Percentiles rank a stretch among this genome's conserved stretches.
Conservation (phyloP, 345 rosid species). For the Euphorbia pulcherrima region DNA sequence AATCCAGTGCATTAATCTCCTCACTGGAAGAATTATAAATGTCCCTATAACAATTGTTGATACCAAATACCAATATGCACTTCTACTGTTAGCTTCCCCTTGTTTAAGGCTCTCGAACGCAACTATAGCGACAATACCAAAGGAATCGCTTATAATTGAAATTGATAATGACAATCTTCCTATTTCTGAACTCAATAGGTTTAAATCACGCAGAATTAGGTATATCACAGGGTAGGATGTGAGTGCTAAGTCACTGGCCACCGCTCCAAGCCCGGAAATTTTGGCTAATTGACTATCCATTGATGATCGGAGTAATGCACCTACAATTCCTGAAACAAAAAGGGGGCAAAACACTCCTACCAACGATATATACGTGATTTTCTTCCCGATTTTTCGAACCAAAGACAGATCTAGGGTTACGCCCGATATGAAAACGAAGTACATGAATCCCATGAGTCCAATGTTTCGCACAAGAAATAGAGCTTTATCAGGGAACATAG, state of each 20-base stretch:
- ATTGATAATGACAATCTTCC: slow-evolving; percentile 21
- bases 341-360: slow-evolving; percentile 16
- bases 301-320: neutral
- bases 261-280: slow-evolving; percentile 10
- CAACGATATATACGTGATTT: neutral
- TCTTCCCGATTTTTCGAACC: slow-evolving; percentile 13
- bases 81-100: slow-evolving; percentile 15
- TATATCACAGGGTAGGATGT: slow-evolving; percentile 21
- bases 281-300: slow-evolving; percentile 14
- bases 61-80: slow-evolving; percentile 32
- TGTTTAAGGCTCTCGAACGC: slow-evolving; percentile 28
- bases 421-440: slow-evolving; percentile 20
- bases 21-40: slow-evolving; percentile 32
- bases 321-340: neutral
- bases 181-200: slow-evolving; percentile 30
- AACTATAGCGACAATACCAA: slow-evolving; percentile 9
- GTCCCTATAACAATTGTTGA: slow-evolving; percentile 12
- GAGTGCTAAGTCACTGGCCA: slow-evolving; percentile 9
- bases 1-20: slow-evolving; percentile 36
- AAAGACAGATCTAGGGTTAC: slow-evolving; percentile 21
- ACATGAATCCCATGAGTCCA: slow-evolving; percentile 29
- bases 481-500: slow-evolving; percentile 40
- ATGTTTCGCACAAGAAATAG: slow-evolving; percentile 45
- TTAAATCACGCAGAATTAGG: slow-evolving; percentile 23
- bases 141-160: slow-evolving; percentile 5